Conservation (phyloP, 1,139 yeast species). For the Magnusiomyces sp. region DNA sequence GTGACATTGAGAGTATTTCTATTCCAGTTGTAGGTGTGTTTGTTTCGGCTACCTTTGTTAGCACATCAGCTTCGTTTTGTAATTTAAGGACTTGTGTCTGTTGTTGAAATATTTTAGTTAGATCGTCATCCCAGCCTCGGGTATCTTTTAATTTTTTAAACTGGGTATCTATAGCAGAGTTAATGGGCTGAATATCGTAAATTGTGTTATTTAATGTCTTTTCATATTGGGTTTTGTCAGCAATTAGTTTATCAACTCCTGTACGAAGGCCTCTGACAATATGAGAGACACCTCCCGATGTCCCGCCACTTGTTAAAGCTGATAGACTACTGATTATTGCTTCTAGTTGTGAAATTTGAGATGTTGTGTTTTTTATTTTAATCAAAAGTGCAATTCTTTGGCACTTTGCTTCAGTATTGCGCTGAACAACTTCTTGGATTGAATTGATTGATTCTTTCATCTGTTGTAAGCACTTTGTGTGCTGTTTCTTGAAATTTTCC, state of each 20-base stretch:
- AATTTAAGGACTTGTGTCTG: constrained; percentile 17
- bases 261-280: constrained; percentile 2
- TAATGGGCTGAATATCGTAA: neutral
- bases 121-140: constrained; percentile 22
- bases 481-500: constrained; percentile 16
- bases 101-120: constrained; percentile 16
- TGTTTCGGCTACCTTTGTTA: constrained; percentile 10
- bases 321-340: neutral
- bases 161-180: constrained; percentile 13
- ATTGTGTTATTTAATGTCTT: too few species aligned
- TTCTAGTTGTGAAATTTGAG: constrained; percentile 20
- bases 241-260: constrained; percentile 3
- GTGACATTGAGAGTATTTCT: constrained; percentile 1
- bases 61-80: constrained; percentile 13
- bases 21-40: neutral
- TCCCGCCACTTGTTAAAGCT: neutral
- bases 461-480: constrained; percentile 17
- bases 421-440: too few species aligned
- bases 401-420: too few species aligned
- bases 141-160: constrained; percentile 21
- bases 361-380: constrained; percentile 15
- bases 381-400: constrained; percentile 16
- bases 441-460: too few species aligned
- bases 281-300: neutral
- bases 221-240: constrained; percentile 6